A percentile compares a stretch with the other conserved stretches of the same genome.
phyloP scores from a whole-genome alignment of 1,284 basidiomycete species.

The Butyriboletus regius region DNA sequence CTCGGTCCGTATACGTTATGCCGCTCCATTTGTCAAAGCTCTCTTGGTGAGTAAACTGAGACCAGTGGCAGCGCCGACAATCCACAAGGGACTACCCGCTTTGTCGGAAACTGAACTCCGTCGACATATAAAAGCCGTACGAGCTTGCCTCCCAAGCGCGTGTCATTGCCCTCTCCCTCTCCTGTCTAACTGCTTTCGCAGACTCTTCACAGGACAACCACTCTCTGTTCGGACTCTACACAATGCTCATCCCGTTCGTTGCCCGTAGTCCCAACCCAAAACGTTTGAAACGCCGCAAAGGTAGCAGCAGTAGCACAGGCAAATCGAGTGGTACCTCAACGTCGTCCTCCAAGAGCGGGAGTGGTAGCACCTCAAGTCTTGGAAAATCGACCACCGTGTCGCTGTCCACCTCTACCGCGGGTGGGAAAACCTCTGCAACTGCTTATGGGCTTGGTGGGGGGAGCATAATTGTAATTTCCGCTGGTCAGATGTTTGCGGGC shows the following conservation, averaged over 20 bases:
- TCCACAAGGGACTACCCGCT: neutral
- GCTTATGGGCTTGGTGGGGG: slow-evolving; percentile 39
- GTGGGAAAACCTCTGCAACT: slow-evolving; percentile 22
- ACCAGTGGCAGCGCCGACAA: neutral
- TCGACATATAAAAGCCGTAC: neutral
- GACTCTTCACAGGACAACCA: neutral
- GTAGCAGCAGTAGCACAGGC: slow-evolving; percentile 1
- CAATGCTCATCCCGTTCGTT: slow-evolving; percentile 35
- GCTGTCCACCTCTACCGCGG: slow-evolving; percentile 26
- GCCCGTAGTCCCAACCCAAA: slow-evolving; percentile 6
- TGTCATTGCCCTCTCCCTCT: neutral
- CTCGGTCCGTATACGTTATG: too few relatives aligned
- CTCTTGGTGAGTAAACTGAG: neutral
- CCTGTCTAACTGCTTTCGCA: neutral
- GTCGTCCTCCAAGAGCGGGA: slow-evolving; percentile 11
- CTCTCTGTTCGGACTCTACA: neutral
- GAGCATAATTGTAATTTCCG: slow-evolving; percentile 31
- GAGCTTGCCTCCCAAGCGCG: too few relatives aligned
- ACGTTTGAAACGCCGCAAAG: slow-evolving; percentile 15
- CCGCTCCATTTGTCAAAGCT: neutral
- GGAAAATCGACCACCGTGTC: slow-evolving; percentile 22
- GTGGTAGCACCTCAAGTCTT: slow-evolving; percentile 15
- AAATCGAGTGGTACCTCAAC: slow-evolving; percentile 8
- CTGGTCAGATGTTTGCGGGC: slow-evolving; percentile 40
- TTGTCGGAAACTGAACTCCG: neutral